Percentiles rank a stretch among this genome's conserved stretches.
phyloP scores from a whole-genome alignment of 163 green algal species.

The Volvox carteri region DNA sequence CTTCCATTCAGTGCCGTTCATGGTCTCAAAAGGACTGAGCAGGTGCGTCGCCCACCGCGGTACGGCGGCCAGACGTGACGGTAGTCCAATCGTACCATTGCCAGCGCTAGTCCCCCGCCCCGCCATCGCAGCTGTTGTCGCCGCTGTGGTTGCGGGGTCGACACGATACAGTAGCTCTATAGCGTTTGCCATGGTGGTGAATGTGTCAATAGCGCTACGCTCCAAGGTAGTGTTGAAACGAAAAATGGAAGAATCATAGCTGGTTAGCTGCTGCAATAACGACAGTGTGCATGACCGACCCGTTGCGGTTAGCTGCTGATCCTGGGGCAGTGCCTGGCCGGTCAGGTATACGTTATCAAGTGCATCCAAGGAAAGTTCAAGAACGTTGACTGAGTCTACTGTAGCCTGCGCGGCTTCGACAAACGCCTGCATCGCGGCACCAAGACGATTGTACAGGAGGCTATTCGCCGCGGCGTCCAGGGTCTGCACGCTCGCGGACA shows the following conservation, averaged over 20 bases:
- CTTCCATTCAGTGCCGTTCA: not conserved
- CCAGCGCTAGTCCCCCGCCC: too few relatives aligned
- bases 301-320: not conserved
- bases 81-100: not conserved
- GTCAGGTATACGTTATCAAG: conserved; percentile 13
- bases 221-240: conserved; percentile 14
- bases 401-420: too few relatives aligned
- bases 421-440: not conserved
- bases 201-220: not conserved
- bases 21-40: not conserved
- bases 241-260: not conserved
- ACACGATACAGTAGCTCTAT: conserved; percentile 14
- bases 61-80: too few relatives aligned
- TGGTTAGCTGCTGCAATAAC: not conserved
- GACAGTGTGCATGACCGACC: not conserved
- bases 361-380: not conserved
- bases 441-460: not conserved
- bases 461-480: not conserved
- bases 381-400: too few relatives aligned
- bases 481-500: not conserved
- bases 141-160: not conserved
- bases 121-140: too few relatives aligned
- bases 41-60: not conserved
- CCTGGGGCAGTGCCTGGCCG: not conserved
- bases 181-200: not conserved